These are phyloP conservation scores for Aspergillus indologenus DNA, from an alignment of 495 filamentous ascomycete species.

Conservation along the genomic window DNA sequence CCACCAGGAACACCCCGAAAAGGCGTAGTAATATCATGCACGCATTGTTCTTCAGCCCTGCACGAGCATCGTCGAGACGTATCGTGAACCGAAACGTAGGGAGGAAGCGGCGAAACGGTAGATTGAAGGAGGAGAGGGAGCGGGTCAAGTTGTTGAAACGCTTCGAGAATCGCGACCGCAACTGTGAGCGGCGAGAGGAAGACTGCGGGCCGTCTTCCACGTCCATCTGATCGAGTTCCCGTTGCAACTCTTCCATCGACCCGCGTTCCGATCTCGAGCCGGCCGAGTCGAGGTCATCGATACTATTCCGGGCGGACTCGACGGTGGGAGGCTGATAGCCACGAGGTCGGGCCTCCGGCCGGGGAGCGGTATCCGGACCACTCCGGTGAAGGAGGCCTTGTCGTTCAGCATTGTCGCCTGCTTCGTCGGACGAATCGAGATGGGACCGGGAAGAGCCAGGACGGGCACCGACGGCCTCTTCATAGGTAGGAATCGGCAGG, in stretches of 20 bases:
- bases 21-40: conserved; percentile 67
- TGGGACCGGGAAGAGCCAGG: conserved; percentile 62
- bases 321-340: conserved; percentile 75
- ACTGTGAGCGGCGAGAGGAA: conserved; percentile 34
- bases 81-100: conserved; percentile 39
- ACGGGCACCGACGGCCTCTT: conserved; percentile 73
- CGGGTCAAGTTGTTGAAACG: conserved; percentile 52
- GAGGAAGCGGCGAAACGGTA: conserved; percentile 51
- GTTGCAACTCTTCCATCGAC: conserved; percentile 61
- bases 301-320: conserved; percentile 63
- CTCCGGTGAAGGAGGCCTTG: conserved; percentile 51
- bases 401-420: conserved; percentile 59
- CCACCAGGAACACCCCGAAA: conserved; percentile 68
- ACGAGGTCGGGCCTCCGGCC: conserved; percentile 28
- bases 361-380: conserved; percentile 30
- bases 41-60: conserved; percentile 33
- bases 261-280: conserved; percentile 39
- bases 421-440: conserved; percentile 49
- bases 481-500: conserved; percentile 90
- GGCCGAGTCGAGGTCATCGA: conserved; percentile 52
- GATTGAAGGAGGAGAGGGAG: conserved; percentile 52
- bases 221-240: conserved; percentile 88
- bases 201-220: conserved; percentile 63
- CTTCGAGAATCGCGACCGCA: conserved; percentile 53
- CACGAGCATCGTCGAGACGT: conserved; percentile 29